phyloP scores from a whole-genome alignment of 768 basidiomycete genomes.

The Mycena sanguinolenta region DNA sequence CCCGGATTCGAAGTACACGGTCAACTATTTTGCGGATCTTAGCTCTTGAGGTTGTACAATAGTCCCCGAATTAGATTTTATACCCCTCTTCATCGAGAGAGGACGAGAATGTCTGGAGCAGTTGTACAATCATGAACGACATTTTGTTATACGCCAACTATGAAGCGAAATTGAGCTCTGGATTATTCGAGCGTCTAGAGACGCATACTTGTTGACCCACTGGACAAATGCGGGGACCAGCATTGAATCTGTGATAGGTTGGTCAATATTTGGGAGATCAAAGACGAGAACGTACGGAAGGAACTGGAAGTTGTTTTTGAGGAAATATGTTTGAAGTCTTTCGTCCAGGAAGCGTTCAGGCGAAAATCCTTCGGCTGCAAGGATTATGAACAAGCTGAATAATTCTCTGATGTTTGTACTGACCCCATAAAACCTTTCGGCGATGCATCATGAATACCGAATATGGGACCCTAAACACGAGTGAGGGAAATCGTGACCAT shows the following conservation, averaged over 20 bases:
- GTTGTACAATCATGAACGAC: constrained; percentile 45
- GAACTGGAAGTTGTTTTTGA: constrained; percentile 64
- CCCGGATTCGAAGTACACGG: too few relatives aligned
- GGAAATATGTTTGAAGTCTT: constrained; percentile 57
- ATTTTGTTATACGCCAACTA: constrained; percentile 38
- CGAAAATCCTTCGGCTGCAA: constrained; percentile 60
- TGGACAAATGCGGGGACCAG: constrained; percentile 56
- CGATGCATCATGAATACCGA: constrained; percentile 53
- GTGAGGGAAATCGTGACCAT: not conserved
- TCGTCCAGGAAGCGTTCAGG: constrained; percentile 67
- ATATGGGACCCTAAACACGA: constrained; percentile 48
- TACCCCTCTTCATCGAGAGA: constrained; percentile 49
- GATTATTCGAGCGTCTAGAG: not conserved
- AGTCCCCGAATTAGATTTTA: too few relatives aligned
- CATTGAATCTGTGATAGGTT: constrained; percentile 45
- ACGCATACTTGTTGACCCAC: constrained; percentile 55
- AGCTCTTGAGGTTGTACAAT: too few relatives aligned
- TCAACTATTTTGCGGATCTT: too few relatives aligned
- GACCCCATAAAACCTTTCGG: constrained; percentile 61
- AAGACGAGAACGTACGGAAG: constrained; percentile 45
- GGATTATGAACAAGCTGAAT: not conserved
- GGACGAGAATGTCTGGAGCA: constrained; percentile 56
- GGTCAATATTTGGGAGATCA: not conserved
- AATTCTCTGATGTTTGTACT: constrained; percentile 41
- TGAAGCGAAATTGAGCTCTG: not conserved